Conservation (phyloP, 73 alveolate species). For the Durusdinium trenchii region DNA sequence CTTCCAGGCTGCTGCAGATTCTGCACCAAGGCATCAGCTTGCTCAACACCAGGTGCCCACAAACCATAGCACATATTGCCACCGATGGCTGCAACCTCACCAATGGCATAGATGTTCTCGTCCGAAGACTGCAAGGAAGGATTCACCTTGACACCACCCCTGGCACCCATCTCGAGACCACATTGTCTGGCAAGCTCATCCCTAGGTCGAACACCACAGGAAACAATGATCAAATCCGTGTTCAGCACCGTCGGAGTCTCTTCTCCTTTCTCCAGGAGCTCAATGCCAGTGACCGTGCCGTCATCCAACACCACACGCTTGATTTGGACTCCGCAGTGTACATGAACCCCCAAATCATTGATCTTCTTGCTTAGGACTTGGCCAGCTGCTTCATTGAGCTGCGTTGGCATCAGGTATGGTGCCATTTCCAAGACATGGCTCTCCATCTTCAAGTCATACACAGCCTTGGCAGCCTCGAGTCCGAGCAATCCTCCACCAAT, state of each 20-base stretch:
- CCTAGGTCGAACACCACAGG: constrained; percentile 83
- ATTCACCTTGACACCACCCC: constrained; percentile 89
- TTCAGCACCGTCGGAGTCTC: constrained; percentile 18
- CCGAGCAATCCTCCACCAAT: constrained; percentile 88
- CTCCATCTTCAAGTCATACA: constrained; percentile 26
- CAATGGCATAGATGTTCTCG: constrained; percentile 61
- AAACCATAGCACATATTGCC: constrained; percentile 73
- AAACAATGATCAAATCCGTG: constrained; percentile 49
- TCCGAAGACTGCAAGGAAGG: constrained; percentile 30
- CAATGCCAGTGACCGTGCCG: constrained; percentile 26
- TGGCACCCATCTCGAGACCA: constrained; percentile 59
- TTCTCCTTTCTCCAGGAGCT: not conserved
- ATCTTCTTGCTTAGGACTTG: constrained; percentile 33
- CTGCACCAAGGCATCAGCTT: constrained; percentile 49
- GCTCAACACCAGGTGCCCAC: constrained; percentile 77
- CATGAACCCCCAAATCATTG: constrained; percentile 27
- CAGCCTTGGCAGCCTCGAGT: constrained; percentile 83
- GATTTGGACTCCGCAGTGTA: constrained; percentile 71
- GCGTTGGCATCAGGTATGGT: constrained; percentile 88
- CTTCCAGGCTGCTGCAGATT: not conserved
- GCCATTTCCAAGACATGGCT: constrained; percentile 58
- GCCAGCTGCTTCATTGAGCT: constrained; percentile 34
- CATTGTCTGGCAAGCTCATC: constrained; percentile 52
- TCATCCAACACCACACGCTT: not conserved
- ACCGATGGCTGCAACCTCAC: constrained; percentile 67